Conservation (phyloP, 805 yeast genomes). For the Starmerella stellata region DNA sequence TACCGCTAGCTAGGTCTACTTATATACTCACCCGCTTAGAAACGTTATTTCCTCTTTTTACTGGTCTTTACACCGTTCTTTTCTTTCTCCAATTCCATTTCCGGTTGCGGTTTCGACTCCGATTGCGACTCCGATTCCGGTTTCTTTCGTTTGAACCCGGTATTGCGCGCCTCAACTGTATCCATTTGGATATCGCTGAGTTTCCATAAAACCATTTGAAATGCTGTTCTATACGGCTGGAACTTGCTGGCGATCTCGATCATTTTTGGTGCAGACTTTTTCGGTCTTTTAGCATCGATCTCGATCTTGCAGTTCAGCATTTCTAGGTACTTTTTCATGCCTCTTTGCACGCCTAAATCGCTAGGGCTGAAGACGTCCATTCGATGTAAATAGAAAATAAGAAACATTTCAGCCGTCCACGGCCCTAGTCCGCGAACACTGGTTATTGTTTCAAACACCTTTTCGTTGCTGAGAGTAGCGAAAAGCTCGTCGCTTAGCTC, state of each 20-base stretch:
- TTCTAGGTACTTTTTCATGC: conserved; percentile 46
- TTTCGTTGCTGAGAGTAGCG: conserved; percentile 18
- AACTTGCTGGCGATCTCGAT: conserved; percentile 42
- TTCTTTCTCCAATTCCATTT: too few species aligned
- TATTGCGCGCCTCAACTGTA: conserved; percentile 12
- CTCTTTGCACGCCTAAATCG: conserved; percentile 75
- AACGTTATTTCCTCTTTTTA: too few species aligned
- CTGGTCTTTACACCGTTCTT: background rate
- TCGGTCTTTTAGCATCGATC: conserved; percentile 16
- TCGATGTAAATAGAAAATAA: conserved; percentile 48
- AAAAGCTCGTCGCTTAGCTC: conserved; percentile 19
- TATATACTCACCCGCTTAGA: too few species aligned
- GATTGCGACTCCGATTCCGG: too few species aligned
- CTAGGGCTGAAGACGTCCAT: conserved; percentile 56
- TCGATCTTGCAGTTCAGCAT: background rate
- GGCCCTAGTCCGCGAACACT: conserved; percentile 24
- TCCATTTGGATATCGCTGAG: conserved; percentile 39
- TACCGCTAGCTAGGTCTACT: conserved; percentile 17
- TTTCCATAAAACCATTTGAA: conserved; percentile 63
- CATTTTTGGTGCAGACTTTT: conserved; percentile 33
- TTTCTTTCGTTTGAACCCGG: too few species aligned
- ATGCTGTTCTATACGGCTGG: conserved; percentile 46
- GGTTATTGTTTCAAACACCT: conserved; percentile 21
- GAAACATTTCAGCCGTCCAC: conserved; percentile 85
- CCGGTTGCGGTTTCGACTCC: too few species aligned